phyloP scores from a whole-genome alignment of 169 alveolate species.

The Plasmodium berghei region DNA sequence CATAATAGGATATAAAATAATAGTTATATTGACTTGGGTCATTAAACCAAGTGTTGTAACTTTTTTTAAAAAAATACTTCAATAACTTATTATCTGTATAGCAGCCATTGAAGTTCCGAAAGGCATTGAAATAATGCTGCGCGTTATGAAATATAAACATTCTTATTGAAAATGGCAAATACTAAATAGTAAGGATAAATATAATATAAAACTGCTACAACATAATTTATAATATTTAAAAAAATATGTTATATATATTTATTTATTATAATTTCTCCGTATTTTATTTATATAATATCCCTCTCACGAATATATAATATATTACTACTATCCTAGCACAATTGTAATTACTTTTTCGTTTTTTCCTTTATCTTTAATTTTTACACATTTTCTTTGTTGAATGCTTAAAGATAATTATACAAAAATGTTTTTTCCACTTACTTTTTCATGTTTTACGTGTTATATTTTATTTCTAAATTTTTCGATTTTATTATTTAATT shows the following conservation, averaged over 20 bases:
- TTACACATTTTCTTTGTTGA: background rate
- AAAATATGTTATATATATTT: too few relatives aligned
- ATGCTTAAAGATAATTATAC: background rate
- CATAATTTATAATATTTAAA: constrained; percentile 8
- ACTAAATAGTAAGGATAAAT: background rate
- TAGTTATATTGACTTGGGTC: constrained; percentile 87
- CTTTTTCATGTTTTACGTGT: background rate
- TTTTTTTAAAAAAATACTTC: constrained; percentile 83
- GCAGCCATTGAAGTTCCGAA: constrained; percentile 76
- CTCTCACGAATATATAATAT: too few relatives aligned
- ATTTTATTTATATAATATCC: too few relatives aligned
- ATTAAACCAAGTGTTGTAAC: constrained; percentile 85
- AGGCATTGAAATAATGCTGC: constrained; percentile 64
- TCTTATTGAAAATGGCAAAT: background rate
- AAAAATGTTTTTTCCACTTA: background rate
- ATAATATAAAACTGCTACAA: background rate
- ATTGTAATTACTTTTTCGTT: background rate
- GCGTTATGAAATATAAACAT: constrained; percentile 75
- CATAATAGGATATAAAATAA: constrained; percentile 80
- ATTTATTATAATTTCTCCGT: too few relatives aligned
- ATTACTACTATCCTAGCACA: too few relatives aligned
- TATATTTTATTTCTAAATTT: background rate
- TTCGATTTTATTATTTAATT: too few relatives aligned
- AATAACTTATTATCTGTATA: constrained; percentile 84
- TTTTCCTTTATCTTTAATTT: constrained; percentile 5